Conservation (phyloP, 164 flowering plant species). For the Cinnamomum micranthum region DNA sequence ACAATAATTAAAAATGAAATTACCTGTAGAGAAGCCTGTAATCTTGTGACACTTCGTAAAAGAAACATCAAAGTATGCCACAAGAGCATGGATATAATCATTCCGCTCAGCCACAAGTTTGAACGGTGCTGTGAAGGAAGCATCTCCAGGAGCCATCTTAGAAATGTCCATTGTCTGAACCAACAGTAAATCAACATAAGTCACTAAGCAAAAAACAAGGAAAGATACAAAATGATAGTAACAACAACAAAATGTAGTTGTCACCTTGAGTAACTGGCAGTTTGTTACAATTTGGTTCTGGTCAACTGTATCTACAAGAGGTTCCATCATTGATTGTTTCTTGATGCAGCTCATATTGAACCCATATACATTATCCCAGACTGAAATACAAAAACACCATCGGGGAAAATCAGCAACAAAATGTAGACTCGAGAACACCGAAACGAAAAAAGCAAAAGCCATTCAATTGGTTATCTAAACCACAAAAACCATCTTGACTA, state of each 20-base stretch:
- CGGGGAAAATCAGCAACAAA: not conserved
- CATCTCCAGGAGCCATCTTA: constrained; percentile 89
- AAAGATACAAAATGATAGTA: not conserved
- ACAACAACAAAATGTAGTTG: not conserved
- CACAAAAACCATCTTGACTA: not conserved
- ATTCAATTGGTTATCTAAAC: not conserved
- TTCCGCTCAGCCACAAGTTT: constrained; percentile 89
- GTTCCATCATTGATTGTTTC: constrained; percentile 91
- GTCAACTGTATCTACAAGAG: constrained; percentile 95
- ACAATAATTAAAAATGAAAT: not conserved
- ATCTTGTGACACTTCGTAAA: constrained; percentile 87
- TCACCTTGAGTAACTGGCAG: constrained; percentile 82
- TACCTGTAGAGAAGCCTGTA: constrained; percentile 96
- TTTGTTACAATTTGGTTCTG: constrained; percentile 92
- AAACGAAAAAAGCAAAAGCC: not conserved
- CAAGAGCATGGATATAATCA: constrained; percentile 95
- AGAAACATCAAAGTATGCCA: constrained; percentile 93
- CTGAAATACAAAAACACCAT: constrained; percentile 31
- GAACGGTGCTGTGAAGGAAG: constrained; percentile 89
- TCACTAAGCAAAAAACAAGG: not conserved
- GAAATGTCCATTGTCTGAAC: constrained; percentile 94
- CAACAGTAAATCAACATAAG: not conserved
- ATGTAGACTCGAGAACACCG: not conserved
- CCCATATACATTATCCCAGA: constrained; percentile 95
- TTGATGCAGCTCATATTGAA: constrained; percentile 97